Conservation (phyloP, 1,284 basidiomycete species). For the Exobasidium rhododendri region DNA sequence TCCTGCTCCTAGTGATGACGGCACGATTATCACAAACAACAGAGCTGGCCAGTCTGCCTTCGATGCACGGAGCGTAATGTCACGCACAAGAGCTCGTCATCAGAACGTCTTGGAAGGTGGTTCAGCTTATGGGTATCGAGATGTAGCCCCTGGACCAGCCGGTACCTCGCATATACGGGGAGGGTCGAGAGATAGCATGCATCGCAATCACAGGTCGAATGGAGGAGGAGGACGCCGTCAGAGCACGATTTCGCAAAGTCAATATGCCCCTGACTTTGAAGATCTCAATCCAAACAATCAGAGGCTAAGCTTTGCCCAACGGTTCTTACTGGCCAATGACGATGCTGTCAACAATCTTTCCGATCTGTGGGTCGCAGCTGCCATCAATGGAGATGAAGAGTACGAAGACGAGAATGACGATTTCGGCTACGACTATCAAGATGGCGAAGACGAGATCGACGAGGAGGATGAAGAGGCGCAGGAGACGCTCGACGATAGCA, state of each 20-base stretch:
- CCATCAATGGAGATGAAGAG: slow-evolving; percentile 76
- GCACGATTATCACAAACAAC: slow-evolving; percentile 34
- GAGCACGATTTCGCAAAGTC: slow-evolving; percentile 13
- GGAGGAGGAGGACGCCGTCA: not conserved
- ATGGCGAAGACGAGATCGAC: slow-evolving; percentile 13
- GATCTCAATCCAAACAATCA: slow-evolving; percentile 21
- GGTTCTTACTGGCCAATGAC: slow-evolving; percentile 68
- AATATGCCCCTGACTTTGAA: slow-evolving; percentile 48
- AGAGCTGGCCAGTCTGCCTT: slow-evolving; percentile 30
- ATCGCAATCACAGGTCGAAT: not conserved
- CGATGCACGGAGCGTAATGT: slow-evolving; percentile 25
- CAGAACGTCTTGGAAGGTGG: slow-evolving; percentile 37
- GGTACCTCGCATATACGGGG: not conserved
- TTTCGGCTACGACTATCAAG: slow-evolving; percentile 64
- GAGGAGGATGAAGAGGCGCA: slow-evolving; percentile 18
- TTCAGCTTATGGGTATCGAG: slow-evolving; percentile 36
- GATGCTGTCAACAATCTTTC: slow-evolving; percentile 82
- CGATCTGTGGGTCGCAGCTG: slow-evolving; percentile 88
- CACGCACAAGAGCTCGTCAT: slow-evolving; percentile 38
- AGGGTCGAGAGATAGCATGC: not conserved
- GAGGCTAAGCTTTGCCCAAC: slow-evolving; percentile 67
- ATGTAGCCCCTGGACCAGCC: not conserved
- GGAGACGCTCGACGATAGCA: slow-evolving; percentile 11
- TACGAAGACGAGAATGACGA: slow-evolving; percentile 45
- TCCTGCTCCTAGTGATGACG: slow-evolving; percentile 30